phyloP scores from a whole-genome alignment of 192 early-diverging fungal species.

The Linnemannia zychae region DNA sequence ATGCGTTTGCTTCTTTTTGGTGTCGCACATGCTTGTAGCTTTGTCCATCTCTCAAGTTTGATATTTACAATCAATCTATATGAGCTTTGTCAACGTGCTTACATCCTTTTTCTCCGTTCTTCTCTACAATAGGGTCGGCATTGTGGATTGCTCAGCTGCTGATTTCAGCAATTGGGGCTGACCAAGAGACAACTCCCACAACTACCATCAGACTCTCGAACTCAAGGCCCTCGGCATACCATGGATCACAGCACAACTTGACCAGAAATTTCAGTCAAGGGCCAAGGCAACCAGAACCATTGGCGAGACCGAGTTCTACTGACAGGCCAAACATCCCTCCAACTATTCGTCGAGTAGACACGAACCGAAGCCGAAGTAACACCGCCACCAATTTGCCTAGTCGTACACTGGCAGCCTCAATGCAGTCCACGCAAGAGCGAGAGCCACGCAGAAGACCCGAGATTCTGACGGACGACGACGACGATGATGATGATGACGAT shows the following conservation, averaged over 20 bases:
- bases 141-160: slow-evolving; percentile 45
- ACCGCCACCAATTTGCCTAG: not conserved
- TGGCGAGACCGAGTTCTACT: not conserved
- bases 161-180: slow-evolving; percentile 40
- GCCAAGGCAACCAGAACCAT: not conserved
- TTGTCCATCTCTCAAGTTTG: not conserved
- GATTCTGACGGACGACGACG: not conserved
- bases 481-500: not conserved
- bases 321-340: not conserved
- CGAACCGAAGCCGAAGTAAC: not conserved
- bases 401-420: not conserved
- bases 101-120: not conserved
- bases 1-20: not conserved
- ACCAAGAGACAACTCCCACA: not conserved
- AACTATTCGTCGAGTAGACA: not conserved
- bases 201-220: not conserved
- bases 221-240: not conserved
- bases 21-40: not conserved
- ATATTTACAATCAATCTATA: not conserved
- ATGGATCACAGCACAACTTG: not conserved
- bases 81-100: not conserved
- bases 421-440: not conserved
- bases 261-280: not conserved
- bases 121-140: slow-evolving; percentile 12
- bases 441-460: not conserved